phyloP scores from a whole-genome alignment of 1,139 yeast species.

The Hansenula anomala region DNA sequence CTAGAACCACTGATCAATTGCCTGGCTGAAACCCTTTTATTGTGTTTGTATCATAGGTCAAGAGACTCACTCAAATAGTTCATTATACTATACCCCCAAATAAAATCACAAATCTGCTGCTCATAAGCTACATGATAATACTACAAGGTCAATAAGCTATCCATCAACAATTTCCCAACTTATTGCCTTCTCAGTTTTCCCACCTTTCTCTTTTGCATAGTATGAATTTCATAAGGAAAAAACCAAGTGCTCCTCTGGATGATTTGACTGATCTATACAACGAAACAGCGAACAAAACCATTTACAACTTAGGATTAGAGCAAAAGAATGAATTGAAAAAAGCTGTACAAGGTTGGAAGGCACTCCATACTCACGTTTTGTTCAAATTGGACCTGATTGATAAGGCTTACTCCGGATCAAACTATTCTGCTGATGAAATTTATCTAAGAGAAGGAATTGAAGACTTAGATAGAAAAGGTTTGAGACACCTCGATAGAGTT shows the following conservation, averaged over 20 bases:
- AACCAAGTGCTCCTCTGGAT: conserved; percentile 53
- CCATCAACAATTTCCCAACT: no score
- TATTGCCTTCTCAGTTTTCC: no score
- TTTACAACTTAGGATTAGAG: conserved; percentile 53
- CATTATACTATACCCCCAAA: no score
- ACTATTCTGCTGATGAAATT: conserved; percentile 39
- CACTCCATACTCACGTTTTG: conserved; percentile 55
- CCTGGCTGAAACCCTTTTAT: no score
- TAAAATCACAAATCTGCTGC: no score
- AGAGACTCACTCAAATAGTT: no score
- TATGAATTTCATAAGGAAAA: conserved; percentile 46
- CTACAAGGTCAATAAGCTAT: no score
- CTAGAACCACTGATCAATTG: no score
- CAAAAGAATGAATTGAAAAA: conserved; percentile 47
- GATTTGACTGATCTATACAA: conserved; percentile 58
- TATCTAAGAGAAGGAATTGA: conserved; percentile 31
- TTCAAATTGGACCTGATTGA: conserved; percentile 54
- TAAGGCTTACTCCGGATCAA: conserved; percentile 32
- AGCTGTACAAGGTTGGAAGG: conserved; percentile 70
- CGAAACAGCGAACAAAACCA: conserved; percentile 54
- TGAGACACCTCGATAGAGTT: conserved; percentile 33
- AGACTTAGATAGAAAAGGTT: conserved; percentile 27
- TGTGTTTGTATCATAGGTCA: no score
- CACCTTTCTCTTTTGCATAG: no score
- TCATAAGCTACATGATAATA: neutral